Percentiles rank a stretch among this genome's conserved stretches.
Evolutionary conservation across 495 filamentous ascomycete genomes (phyloP).

Genomic region (Friedmanniomyces simplex): DNA sequence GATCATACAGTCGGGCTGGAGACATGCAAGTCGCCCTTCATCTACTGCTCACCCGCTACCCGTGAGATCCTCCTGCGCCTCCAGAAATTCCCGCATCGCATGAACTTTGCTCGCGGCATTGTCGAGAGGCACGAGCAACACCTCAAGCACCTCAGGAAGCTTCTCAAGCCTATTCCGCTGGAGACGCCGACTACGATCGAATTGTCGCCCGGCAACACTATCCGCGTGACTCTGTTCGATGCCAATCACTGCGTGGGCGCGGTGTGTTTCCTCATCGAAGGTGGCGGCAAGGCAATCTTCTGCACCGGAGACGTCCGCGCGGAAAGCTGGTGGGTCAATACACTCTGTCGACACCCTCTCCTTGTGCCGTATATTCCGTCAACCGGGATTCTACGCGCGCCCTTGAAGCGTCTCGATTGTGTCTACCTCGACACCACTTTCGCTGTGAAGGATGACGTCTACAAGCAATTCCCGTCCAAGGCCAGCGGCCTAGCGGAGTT

Average conservation of each 20-base stretch:
- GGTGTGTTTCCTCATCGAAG: constrained; percentile 91
- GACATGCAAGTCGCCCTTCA: constrained; percentile 60
- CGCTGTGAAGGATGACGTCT: constrained; percentile 37
- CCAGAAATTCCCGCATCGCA: constrained; percentile 65
- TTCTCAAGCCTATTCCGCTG: constrained; percentile 74
- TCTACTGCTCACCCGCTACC: constrained; percentile 84
- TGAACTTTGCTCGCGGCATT: constrained; percentile 71
- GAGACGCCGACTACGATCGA: constrained; percentile 74
- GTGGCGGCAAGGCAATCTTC: constrained; percentile 60
- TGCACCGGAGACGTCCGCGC: constrained; percentile 91
- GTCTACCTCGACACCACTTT: constrained; percentile 88
- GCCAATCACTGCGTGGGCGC: constrained; percentile 89
- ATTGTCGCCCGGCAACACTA: constrained; percentile 50
- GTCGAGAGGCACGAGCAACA: constrained; percentile 56
- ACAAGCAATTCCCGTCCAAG: constrained; percentile 47
- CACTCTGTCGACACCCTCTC: constrained; percentile 57
- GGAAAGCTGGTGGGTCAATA: constrained; percentile 58
- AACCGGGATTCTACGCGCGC: neutral
- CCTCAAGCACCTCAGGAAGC: constrained; percentile 63
- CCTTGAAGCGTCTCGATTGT: constrained; percentile 45
- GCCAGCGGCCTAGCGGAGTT: constrained; percentile 69
- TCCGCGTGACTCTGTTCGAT: constrained; percentile 77
- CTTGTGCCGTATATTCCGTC: constrained; percentile 55
- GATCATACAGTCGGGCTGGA: constrained; percentile 84
- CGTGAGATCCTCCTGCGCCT: constrained; percentile 62